Evolutionary conservation across 2,329 filamentous ascomycete species (phyloP), one percentile per base, ranked within the genome.

Genomic region (Fusarium drepaniforme): DNA sequence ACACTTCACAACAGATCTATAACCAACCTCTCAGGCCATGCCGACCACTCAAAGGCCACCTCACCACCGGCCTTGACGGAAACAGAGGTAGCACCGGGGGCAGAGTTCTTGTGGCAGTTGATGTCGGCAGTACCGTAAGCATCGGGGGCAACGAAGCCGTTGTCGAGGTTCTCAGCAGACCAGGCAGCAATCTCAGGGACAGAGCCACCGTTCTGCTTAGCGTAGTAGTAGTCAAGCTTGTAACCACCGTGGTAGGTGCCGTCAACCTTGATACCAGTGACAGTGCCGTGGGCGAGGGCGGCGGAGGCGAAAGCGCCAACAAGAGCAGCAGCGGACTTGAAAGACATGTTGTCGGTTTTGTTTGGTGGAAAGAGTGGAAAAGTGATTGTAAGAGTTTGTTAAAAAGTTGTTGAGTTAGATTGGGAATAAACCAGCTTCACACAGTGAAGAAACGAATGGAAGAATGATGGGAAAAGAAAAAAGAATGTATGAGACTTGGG

Each of bases 111-210:
- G 83, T 88, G 86, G 81, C 87, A 89, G 79, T 82, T 85, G 74
- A 89, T 87, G 69, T 88, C 86, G 37, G 80, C 40, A 5, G 79
- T 81, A 58, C 70, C 75, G 68, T 84, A 86, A 68, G 80, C 80
- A 65, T 82, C 78, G 42, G 84, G 83, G 28, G 80, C 84, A 9
- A 90, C 86, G 79, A 88, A 89, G 72, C 89, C 88, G 81, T 88
- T 87, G 79, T 87, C 86, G 67, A 84, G 84, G 75, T 86, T 83
- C 67, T 83, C 75, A 4, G 84, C 83, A 18, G 80, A 80, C 86
- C 86, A 87, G n/a, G 84, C 86, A 18, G 77, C 71, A 5, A 78
- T 73, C 23, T 69, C 56, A 16, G 78, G 78, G 4, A 75, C 66
- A 3, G 30, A 16, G 28, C 70, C 51, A 21, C 67, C 68, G 13